These are phyloP conservation scores for Cenchrus americanus DNA, from an alignment of 176 grass and related monocot species.

Conservation along the genomic window DNA sequence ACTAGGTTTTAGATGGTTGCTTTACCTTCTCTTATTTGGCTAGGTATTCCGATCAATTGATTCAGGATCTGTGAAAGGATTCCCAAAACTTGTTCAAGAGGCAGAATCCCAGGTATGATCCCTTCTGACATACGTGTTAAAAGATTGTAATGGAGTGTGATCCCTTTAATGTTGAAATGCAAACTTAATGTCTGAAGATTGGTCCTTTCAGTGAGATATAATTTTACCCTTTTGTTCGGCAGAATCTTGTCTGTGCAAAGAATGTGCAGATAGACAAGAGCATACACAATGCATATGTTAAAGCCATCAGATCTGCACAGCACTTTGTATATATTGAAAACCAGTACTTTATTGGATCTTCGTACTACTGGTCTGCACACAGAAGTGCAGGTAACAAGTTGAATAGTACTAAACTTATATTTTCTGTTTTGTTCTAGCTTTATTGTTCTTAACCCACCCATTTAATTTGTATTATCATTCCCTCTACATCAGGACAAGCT, in stretches of 20 bases:
- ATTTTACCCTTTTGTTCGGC: slow-evolving; percentile 41
- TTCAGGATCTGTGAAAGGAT: slow-evolving; percentile 87
- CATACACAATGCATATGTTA: slow-evolving; percentile 93
- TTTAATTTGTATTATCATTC: neutral
- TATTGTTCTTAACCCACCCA: neutral
- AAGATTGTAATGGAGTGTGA: neutral
- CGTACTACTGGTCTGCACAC: slow-evolving; percentile 83
- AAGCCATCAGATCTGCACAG: slow-evolving; percentile 85
- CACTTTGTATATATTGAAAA: slow-evolving; percentile 97
- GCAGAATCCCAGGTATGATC: slow-evolving; percentile 68
- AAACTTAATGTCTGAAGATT: slow-evolving; percentile 22
- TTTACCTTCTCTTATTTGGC: slow-evolving; percentile 25
- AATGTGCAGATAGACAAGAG: slow-evolving; percentile 91
- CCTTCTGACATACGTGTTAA: neutral
- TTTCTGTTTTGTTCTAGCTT: neutral
- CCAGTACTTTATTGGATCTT: slow-evolving; percentile 96
- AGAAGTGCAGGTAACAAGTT: slow-evolving; percentile 75
- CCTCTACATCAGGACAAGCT: neutral
- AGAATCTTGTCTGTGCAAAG: slow-evolving; percentile 94
- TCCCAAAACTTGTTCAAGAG: slow-evolving; percentile 79
- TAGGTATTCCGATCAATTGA: slow-evolving; percentile 95
- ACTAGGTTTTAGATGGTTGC: slow-evolving; percentile 8
- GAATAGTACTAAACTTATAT: neutral
- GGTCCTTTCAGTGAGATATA: neutral
- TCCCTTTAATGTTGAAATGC: slow-evolving; percentile 3